Evolutionary conservation across 352 stramenopile species (phyloP).

Genomic region (Globisporangium apiculatum): DNA sequence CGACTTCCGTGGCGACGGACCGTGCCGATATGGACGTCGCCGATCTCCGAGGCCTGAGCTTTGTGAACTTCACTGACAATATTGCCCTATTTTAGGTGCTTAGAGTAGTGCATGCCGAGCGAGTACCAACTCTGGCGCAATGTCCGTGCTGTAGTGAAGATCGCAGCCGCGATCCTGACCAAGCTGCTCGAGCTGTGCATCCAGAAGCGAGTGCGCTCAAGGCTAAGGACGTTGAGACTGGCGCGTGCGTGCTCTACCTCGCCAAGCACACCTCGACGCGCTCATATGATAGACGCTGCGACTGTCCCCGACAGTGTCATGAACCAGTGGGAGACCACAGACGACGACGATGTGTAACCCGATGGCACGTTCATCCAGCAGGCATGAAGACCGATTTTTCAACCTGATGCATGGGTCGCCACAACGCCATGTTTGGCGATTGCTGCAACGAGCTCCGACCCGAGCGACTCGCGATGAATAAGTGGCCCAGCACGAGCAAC

Average conservation of each 20-base stretch:
- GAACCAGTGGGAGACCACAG: constrained; percentile 17
- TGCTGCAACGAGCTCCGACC: constrained; percentile 11
- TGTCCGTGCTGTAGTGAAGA: constrained; percentile 1
- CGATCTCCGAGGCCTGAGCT: too few species aligned
- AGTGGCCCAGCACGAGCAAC: constrained; percentile 46
- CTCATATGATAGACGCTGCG: constrained; percentile 5
- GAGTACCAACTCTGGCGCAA: constrained; percentile 28
- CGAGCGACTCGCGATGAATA: constrained; percentile 5
- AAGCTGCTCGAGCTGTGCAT: constrained; percentile 19
- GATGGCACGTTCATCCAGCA: constrained; percentile 27
- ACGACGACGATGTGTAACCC: constrained; percentile 33
- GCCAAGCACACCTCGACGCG: too few species aligned
- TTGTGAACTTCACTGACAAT: too few species aligned
- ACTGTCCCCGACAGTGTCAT: constrained; percentile 25
- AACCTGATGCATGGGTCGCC: neutral
- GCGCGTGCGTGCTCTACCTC: constrained; percentile 17
- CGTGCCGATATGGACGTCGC: too few species aligned
- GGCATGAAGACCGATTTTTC: constrained; percentile 2
- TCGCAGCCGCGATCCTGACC: constrained; percentile 30
- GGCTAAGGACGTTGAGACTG: neutral
- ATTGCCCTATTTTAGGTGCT: constrained; percentile 39
- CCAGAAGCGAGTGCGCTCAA: too few species aligned
- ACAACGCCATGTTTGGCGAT: constrained; percentile 7
- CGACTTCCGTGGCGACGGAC: too few species aligned
- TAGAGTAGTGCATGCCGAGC: constrained; percentile 51